Percentiles rank a stretch among this genome's conserved stretches.
Conservation (phyloP, 2,329 filamentous ascomycete genomes). For the Penicillium rolfsii region DNA sequence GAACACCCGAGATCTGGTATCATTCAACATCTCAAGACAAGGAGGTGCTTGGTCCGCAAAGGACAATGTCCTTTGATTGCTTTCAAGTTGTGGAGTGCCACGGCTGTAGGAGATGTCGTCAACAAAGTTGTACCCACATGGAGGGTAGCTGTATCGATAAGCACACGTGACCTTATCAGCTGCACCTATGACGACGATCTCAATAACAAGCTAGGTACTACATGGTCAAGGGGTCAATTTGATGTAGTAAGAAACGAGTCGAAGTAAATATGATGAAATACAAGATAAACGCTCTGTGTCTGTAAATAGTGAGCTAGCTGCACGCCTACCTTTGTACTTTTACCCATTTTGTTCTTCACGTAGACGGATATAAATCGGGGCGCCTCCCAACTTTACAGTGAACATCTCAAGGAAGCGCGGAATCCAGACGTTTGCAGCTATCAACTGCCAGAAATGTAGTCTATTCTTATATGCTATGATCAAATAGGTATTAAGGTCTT, state of each 20-base stretch:
- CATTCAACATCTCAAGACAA: not conserved
- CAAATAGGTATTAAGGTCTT: constrained; percentile 22
- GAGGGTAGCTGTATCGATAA: constrained; percentile 35
- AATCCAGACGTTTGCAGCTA: no score
- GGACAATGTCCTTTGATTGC: not conserved
- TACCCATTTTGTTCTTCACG: no score
- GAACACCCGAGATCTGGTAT: not conserved
- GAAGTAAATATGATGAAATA: not conserved
- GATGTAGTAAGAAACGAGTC: not conserved
- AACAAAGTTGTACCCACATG: constrained; percentile 5
- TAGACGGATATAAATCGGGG: not conserved
- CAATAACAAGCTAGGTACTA: not conserved
- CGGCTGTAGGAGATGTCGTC: constrained; percentile 7
- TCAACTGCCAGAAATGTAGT: constrained; percentile 6
- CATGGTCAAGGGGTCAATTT: not conserved
- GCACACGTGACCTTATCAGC: constrained; percentile 26
- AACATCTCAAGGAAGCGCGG: no score
- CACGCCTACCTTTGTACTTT: no score
- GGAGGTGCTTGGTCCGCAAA: not conserved
- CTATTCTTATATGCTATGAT: constrained; percentile 31
- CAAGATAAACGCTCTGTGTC: no score
- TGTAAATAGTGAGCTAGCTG: not conserved
- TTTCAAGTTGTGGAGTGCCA: constrained; percentile 1
- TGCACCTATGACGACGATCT: not conserved
- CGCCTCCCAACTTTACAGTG: no score